Base-by-base conservation (phyloP, 139 green algal species). In the Auxenochlorella protothecoides region DNA sequence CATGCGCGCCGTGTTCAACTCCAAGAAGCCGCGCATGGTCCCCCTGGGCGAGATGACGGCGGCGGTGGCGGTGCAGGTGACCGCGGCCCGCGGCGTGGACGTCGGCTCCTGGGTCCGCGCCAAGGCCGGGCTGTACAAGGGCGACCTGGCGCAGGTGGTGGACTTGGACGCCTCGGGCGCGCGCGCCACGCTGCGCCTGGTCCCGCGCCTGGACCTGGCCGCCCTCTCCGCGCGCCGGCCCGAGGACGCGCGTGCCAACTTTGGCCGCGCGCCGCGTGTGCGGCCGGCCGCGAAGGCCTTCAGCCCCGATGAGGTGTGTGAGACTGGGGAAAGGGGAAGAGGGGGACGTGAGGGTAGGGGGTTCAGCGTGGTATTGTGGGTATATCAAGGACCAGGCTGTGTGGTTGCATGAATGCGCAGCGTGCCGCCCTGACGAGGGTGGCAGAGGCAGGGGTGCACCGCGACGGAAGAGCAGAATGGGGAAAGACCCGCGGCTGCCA, bases 11-110 rank as follows among this genome's bases (percentile, higher is more conserved):
- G 78, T 97, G 15, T 93, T 87, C 67, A n/a, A 67, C 9, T 78
- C 71, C 78, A 93, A 91, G 80, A 76, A 80, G 9, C 78, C 72
- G 53, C 70, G 77, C 65, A 73, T 85, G 68, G 92, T 98, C 68
- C 94, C 93, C 1, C 84, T 98, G 51, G 77, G 80, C 14, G 92
- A 98, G 80, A 97, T 97, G 90, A 81, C 91, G 68, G 89, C 91
- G 44, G 91, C 95, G 6, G 84, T 98, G 74, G 90, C 83, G 0
- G 82, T 92, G 59, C 4, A 65, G 27, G 55, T 51, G 6, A n/a
- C 6, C 56, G 63, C 63, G 16, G 71, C 54, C 54, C 79, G 79
- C 55, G 54, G 68, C 44, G 54, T 79, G 27, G 66, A 86, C 62
- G 70, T 63, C 2, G 88, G 83, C 64, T 76, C 74, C 44, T 98